Percentiles rank a stretch among this genome's conserved stretches.
Conservation (phyloP, 2,329 filamentous ascomycete genomes). For the Xylaria hypoxylon region DNA sequence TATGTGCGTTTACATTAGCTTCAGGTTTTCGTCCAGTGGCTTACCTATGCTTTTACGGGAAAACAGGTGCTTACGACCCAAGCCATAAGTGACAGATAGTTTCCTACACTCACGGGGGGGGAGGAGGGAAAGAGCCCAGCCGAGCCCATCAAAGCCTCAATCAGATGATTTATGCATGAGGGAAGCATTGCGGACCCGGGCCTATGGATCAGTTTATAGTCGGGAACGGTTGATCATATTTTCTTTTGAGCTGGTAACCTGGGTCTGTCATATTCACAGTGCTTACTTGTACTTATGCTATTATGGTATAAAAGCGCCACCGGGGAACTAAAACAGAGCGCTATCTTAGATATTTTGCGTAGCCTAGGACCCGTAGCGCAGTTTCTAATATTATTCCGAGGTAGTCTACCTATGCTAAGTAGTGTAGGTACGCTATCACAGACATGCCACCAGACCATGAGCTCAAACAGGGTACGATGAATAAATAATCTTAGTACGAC, state of each 20-base stretch:
- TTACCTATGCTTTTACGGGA: background rate
- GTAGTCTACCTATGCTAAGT: too few species aligned
- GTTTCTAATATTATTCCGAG: too few species aligned
- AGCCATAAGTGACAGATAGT: constrained; percentile 9
- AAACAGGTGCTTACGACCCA: background rate
- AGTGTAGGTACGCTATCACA: background rate
- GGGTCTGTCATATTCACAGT: background rate
- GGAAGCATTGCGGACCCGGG: background rate
- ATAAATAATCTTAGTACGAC: constrained; percentile 12
- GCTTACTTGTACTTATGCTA: constrained; percentile 5
- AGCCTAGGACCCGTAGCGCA: background rate
- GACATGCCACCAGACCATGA: background rate
- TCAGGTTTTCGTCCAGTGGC: background rate
- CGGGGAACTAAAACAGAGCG: background rate
- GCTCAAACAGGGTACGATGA: background rate
- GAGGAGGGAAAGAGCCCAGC: constrained; percentile 9
- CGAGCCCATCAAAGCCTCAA: constrained; percentile 24
- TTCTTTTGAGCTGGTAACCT: background rate
- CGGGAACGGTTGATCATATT: constrained; percentile 13
- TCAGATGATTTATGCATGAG: constrained; percentile 27
- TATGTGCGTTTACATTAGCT: background rate
- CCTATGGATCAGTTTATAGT: constrained; percentile 1
- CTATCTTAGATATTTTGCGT: background rate
- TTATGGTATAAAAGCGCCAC: constrained; percentile 9
- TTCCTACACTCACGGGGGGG: constrained; percentile 7